These are phyloP conservation scores for Colletotrichum echinochloae DNA, from an alignment of 2,329 filamentous ascomycete genomes.

Conservation along the genomic window DNA sequence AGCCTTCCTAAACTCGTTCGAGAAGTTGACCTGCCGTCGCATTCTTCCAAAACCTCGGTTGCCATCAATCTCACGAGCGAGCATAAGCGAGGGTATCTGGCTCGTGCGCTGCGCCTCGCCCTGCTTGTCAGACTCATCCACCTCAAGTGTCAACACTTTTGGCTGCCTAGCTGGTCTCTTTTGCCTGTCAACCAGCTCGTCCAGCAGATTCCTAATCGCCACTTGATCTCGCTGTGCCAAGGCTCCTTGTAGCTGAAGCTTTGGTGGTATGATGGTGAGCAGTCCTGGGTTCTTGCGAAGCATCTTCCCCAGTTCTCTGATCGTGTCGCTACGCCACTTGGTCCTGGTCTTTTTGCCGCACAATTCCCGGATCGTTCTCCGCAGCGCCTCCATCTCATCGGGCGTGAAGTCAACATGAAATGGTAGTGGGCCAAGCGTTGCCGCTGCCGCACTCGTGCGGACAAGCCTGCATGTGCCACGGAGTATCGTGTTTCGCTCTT, in stretches of 20 bases:
- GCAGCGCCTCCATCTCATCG: conserved; percentile 51
- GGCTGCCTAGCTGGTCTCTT: conserved; percentile 42
- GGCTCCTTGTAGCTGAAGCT: conserved; percentile 37
- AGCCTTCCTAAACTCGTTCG: conserved; percentile 57
- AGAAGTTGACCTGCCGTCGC: conserved; percentile 58
- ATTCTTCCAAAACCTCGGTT: conserved; percentile 56
- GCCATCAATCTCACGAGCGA: conserved; percentile 63
- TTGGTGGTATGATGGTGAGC: conserved; percentile 28
- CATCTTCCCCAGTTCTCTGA: conserved; percentile 42
- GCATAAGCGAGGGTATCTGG: conserved; percentile 55
- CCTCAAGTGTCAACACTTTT: conserved; percentile 48
- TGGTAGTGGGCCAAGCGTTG: conserved; percentile 22
- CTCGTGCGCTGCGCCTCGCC: conserved; percentile 46
- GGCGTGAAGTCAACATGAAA: conserved; percentile 62
- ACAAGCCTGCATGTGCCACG: conserved; percentile 39
- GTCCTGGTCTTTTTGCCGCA: conserved; percentile 16
- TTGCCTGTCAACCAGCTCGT: conserved; percentile 54
- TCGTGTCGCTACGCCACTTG: conserved; percentile 10
- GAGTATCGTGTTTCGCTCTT: conserved; percentile 41
- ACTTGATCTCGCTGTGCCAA: conserved; percentile 45
- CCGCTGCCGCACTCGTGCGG: conserved; percentile 17
- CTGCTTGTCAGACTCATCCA: conserved; percentile 47
- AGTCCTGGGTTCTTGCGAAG: conserved; percentile 35
- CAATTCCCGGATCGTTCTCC: conserved; percentile 29
- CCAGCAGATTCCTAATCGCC: conserved; percentile 54